Evolutionary conservation across 495 filamentous ascomycete species (phyloP).

Genomic region (Lasiosphaeris hirsuta): DNA sequence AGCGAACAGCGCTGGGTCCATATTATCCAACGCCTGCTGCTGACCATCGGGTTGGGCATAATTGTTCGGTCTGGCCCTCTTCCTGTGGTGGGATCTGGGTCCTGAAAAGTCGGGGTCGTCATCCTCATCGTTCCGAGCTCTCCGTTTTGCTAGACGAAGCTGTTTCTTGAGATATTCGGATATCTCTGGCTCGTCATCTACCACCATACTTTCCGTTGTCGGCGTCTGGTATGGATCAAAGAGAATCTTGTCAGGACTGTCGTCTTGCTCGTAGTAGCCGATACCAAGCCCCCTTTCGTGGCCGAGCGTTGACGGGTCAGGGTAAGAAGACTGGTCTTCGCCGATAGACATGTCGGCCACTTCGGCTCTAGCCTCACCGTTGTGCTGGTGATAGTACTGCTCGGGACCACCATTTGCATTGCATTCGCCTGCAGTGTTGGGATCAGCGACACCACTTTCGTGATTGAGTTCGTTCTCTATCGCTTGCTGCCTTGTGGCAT

Average conservation of each 20-base stretch:
- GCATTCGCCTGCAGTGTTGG: conserved; percentile 12
- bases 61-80: conserved; percentile 29
- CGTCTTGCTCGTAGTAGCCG: conserved; percentile 54
- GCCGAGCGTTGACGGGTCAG: conserved; percentile 43
- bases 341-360: conserved; percentile 29
- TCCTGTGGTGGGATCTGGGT: conserved; percentile 34
- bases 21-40: conserved; percentile 33
- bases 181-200: conserved; percentile 39
- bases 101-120: conserved; percentile 46
- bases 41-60: conserved; percentile 16
- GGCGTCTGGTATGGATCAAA: conserved; percentile 49
- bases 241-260: conserved; percentile 47
- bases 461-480: conserved; percentile 33
- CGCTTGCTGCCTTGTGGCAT: conserved; percentile 32
- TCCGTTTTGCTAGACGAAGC: conserved; percentile 43
- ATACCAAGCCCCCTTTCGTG: conserved; percentile 51
- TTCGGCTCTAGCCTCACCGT: conserved; percentile 12
- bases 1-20: conserved; percentile 38
- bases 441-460: conserved; percentile 24
- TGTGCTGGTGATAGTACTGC: conserved; percentile 10
- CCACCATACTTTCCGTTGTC: conserved; percentile 32
- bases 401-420: neutral
- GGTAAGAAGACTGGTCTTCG: conserved; percentile 42
- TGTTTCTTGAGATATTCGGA: conserved; percentile 49
- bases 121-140: conserved; percentile 41